Evolutionary conservation across 2,329 filamentous ascomycete genomes (phyloP).

Genomic region (Septoria petroselini): DNA sequence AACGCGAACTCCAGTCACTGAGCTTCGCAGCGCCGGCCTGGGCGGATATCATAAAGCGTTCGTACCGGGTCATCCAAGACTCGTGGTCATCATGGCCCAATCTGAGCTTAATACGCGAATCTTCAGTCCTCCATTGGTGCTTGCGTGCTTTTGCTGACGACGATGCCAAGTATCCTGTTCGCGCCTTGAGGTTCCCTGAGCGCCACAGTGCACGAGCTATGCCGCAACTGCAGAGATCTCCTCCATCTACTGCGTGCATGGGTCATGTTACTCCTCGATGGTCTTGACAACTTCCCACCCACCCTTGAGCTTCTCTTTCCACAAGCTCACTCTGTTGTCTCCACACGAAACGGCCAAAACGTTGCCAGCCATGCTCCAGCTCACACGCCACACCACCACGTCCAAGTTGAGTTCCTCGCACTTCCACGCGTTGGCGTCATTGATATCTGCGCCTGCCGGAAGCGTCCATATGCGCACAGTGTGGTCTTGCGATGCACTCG

Average conservation of each 20-base stretch:
- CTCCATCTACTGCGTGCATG: neutral
- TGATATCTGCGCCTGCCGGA: slow-evolving; percentile 41
- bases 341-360: slow-evolving; percentile 89
- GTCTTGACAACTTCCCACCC: slow-evolving; percentile 98
- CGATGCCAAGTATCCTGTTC: too few relatives aligned
- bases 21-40: too few relatives aligned
- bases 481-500: slow-evolving; percentile 92
- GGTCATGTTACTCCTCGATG: slow-evolving; percentile 58
- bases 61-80: too few relatives aligned
- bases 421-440: slow-evolving; percentile 66
- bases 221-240: neutral
- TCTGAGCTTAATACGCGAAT: too few relatives aligned
- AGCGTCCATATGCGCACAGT: slow-evolving; percentile 94
- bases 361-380: slow-evolving; percentile 96
- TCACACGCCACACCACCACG: slow-evolving; percentile 88
- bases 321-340: slow-evolving; percentile 95
- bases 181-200: neutral
- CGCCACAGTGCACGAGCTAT: neutral
- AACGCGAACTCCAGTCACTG: too few relatives aligned
- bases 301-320: slow-evolving; percentile 96
- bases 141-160: too few relatives aligned
- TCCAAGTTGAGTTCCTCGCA: slow-evolving; percentile 85
- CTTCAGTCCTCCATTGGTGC: too few relatives aligned
- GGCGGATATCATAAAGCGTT: too few relatives aligned
- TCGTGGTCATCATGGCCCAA: too few relatives aligned